Evolutionary conservation across 306 rosid genomes (phyloP).

Genomic region (Astragalus membranaceus): DNA sequence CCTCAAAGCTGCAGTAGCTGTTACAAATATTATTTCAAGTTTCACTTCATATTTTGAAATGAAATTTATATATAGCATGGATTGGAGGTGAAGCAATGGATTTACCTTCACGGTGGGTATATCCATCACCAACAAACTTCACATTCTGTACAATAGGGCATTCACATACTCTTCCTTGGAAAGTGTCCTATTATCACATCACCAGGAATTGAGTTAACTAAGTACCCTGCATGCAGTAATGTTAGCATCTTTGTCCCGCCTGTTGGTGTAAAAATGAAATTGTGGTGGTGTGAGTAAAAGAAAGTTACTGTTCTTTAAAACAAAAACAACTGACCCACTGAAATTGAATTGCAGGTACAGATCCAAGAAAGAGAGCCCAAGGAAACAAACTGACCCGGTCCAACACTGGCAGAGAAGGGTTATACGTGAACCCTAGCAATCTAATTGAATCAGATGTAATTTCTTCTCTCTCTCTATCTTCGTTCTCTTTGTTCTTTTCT

Average conservation of each 20-base stretch:
- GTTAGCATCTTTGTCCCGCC: slow-evolving; percentile 74
- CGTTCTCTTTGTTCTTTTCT: no score
- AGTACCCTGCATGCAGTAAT: slow-evolving; percentile 90
- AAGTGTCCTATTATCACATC: slow-evolving; percentile 59
- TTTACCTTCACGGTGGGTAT: slow-evolving; percentile 83
- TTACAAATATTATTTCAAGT: neutral
- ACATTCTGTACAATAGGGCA: slow-evolving; percentile 85
- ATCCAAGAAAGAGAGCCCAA: no score
- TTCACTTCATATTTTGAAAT: slow-evolving; percentile 2
- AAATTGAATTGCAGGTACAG: no score
- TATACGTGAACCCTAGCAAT: no score
- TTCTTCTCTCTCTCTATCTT: no score
- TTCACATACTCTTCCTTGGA: slow-evolving; percentile 90
- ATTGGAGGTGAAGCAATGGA: neutral
- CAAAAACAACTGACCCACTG: no score
- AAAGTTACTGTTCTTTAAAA: no score
- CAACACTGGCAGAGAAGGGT: no score
- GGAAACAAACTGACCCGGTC: no score
- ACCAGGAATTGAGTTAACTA: neutral
- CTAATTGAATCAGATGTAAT: no score
- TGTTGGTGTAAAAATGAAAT: no score
- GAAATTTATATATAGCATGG: neutral
- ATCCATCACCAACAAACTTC: slow-evolving; percentile 81
- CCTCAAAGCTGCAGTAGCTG: slow-evolving; percentile 73
- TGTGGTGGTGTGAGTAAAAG: no score